Base-by-base conservation (phyloP, 345 rosid species). In the Hibiscus trionum region DNA sequence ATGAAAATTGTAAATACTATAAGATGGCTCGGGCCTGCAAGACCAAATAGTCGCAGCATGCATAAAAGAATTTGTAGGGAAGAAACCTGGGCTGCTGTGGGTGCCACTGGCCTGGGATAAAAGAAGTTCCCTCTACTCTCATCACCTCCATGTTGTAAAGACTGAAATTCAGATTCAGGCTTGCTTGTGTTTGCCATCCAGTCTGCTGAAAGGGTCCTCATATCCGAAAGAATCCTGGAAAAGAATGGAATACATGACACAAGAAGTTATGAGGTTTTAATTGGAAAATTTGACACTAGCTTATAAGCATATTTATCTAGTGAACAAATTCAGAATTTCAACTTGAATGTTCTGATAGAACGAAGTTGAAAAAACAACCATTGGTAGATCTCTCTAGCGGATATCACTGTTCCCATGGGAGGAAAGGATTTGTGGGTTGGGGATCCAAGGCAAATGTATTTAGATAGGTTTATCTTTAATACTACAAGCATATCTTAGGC, bases 171-270 rank as follows among this genome's bases (percentile, higher is more conserved):
- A 57, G 87, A 73, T 74, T 92, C 98, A 11, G 97, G 81, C 84
- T 83, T 90, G 85, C 77, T 90, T 35, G 93, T 89, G 77, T 92
- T 95, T 79, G 99, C 98, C 99, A 95, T 92, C 99, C 99, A 95
- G 80, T 95, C 99, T 37, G 99, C 99, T 47, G 99, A 92, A 78
- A 95, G 97, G 62, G 99, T 95, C 82, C 99, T 87, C 99, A 95
- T 92, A 84, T 95, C 99, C 53, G 98, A 95, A 77, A 95, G 97
- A 79, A 95, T 92, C 97, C 99, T 92, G 88, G 87, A 80, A 84
- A 71, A 69, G 56, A 82, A 17, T 72, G 26, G 10, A 29, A 46
- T 64, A 61, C 46, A 67, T 49, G 19, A 58, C 26, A 31, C 26
- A 52, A 65, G 71, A 31, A 55, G 50, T 52, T 3, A 12, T 31